These are phyloP conservation scores for Cladorrhinum samala DNA, from an alignment of 495 filamentous ascomycete species.

Conservation along the genomic window DNA sequence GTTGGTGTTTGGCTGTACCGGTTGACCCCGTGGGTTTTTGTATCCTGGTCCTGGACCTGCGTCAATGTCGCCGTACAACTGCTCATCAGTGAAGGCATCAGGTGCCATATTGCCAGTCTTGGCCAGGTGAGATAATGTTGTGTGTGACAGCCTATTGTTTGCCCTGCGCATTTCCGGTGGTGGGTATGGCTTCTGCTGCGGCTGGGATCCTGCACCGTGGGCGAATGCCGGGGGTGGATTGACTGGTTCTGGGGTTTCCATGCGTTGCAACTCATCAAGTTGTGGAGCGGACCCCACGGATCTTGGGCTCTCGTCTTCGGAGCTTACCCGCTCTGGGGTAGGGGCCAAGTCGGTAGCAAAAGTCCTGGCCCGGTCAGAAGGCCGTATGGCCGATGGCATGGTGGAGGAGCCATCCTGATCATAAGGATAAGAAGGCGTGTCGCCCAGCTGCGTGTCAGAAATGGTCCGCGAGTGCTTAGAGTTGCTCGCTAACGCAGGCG, in stretches of 20 bases:
- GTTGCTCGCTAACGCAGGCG: conserved; percentile 43
- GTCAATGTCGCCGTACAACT: conserved; percentile 24
- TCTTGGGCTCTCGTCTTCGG: conserved; percentile 46
- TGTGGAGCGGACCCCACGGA: conserved; percentile 26
- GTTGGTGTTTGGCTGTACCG: conserved; percentile 41
- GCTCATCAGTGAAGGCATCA: conserved; percentile 17
- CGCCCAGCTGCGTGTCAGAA: conserved; percentile 31
- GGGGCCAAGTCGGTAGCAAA: conserved; percentile 36
- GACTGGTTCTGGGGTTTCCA: conserved; percentile 66
- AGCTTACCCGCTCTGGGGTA: conserved; percentile 52
- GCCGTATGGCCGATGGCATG: conserved; percentile 17
- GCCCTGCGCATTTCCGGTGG: conserved; percentile 69
- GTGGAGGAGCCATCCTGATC: conserved; percentile 15
- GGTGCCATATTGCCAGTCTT: conserved; percentile 51
- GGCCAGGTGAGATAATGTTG: conserved; percentile 70
- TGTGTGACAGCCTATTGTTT: conserved; percentile 73
- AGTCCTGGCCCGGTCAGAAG: conserved; percentile 25
- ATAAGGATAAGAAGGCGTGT: conserved; percentile 5
- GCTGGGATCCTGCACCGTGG: conserved; percentile 42
- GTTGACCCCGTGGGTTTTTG: conserved; percentile 31
- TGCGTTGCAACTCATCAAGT: conserved; percentile 48
- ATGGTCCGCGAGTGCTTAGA: conserved; percentile 33
- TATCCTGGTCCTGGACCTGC: conserved; percentile 20
- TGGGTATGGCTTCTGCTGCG: conserved; percentile 59
- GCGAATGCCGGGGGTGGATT: conserved; percentile 69